Base-by-base conservation (phyloP, 768 basidiomycete genomes). In the Podaxis mareebaensis region DNA sequence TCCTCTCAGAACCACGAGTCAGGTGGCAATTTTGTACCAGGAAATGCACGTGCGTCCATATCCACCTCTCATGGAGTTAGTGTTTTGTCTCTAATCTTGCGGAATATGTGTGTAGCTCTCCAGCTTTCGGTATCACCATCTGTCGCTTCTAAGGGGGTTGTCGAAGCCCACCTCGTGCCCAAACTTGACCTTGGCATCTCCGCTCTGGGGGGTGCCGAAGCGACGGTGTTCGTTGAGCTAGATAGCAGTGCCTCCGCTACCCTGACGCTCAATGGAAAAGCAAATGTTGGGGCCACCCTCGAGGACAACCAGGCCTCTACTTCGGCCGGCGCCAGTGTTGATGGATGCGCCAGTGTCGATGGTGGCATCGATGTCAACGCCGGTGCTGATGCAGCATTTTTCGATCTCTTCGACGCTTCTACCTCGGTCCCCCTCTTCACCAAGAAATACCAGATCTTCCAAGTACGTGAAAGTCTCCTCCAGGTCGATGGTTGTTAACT, bases 91-190 rank as follows among this genome's bases (percentile, higher is more conserved):
- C 15, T 8, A 17, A 30, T 13, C 3, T n/a, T n/a, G 24, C 15
- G 3, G 12, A 38, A 20, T 20, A 11, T 17, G 12, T 12, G 39
- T 11, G 46, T 22, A 79, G 79, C 78, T 12, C 67, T 84, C 26
- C 72, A 74, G 64, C 70, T 83, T n/a, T 74, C 77, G 8, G 77
- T 77, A 4, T 73, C 69, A 61, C 78, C 81, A 2, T 73, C 71
- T 33, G 74, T 77, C 24, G 73, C 72, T 6, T 75, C 79, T 10
- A 77, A 76, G 1, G 81, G 79, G 12, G 75, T 69, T 3, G 62
- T 85, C 38, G 70, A 73, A 26, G 83, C 78, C 4, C 83, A 85
- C 67, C 70, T 85, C 44, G 83, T 81, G 12, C 84, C 83, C 0
- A 71, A 72, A 39, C 63, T 84, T 58, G 77, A 79, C 59, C 73